Base-by-base conservation (phyloP, 176 grass and related monocot species). In the Bonia amplexicaulis region DNA sequence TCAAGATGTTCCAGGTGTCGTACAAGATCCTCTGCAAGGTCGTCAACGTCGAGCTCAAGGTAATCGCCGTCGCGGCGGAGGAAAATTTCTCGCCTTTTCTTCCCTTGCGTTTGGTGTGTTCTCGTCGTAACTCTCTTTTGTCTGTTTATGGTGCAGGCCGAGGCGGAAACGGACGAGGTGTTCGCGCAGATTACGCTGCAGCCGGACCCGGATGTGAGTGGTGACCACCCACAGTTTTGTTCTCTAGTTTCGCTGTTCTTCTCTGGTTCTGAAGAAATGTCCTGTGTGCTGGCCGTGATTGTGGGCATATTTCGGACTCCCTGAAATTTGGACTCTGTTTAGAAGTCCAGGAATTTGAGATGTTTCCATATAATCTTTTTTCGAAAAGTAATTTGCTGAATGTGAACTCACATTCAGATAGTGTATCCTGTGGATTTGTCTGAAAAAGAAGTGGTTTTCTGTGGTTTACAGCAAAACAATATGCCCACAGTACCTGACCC, bases 21-120 rank as follows among this genome's bases (percentile, higher is more conserved):
- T 90, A 89, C 80, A 96, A 96, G 90, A 99, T 99, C 65, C 83
- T 99, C 42, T 99, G 96, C 81, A 89, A 88, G 75, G 96, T 99
- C 55, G 78, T 99, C 66, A 89, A 99, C 88, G 89, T 99, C 74
- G 84, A 89, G 59, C 90, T 99, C 71, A 99, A 84, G 83, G 96
- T 98, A 87, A 76, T 48, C 19, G 41, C 49, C 9, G 14, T 58
- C 41, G 20, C 46, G 37, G 46, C 19, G 40, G 22, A 6, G 39
- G 69, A 17, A 37, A 60, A 8, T 33, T 17, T 87, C 49, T 9
- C 14, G 20, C 60, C 35, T 81, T 80, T 74, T 20, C 3, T 37
- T 65, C 35, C 44, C 63, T 67, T 66, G 26, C 27, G 26, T 46
- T 58, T 45, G 58, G 7, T 63, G 71, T 47, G 53, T 27, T 29